Base-by-base conservation (phyloP, 768 basidiomycete genomes). In the Suillus cothurnatus region DNA sequence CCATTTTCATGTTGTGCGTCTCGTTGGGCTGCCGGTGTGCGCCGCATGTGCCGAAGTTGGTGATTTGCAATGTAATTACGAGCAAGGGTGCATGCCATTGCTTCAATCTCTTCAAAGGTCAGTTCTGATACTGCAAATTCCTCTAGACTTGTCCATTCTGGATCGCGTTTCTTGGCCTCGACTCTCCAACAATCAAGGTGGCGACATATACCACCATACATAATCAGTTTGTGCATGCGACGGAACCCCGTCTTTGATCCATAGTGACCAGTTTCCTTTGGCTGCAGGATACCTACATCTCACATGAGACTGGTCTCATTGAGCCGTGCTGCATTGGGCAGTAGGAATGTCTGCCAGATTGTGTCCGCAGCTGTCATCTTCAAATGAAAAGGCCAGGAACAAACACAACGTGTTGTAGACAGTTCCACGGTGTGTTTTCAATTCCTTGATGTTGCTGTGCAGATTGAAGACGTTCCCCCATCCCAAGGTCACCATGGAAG, bases 1-100 rank as follows among this genome's bases (percentile, higher is more conserved):
- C 65, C 60, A 66, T 83, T 82, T 65, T 79, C 74, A 15, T 64
- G 61, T 15, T 76, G 72, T 32, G 73, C 26, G 66, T 82, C 79
- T n/a, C 1, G 59, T 23, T 45, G 61, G 26, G 2, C 41, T 23
- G 3, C 56, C 41, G n/a, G 58, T 43, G 0, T 52, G 38, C 0
- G 69, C 67, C 3, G 74, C 68, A 61, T 43, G 5, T 3, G 19
- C 5, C 19, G 7, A 43, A 43, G 4, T 43, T 43, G 0, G 41
- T 43, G 41, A 43, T 8, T 19, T 6, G 41, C 41, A 21, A 43
- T 7, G 3, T 75, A 71, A 8, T 70, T 28, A 23, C 23, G 41
- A 0, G 70, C 75, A 4, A 79, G 64, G 0, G 66, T 9, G 1
- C 68, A 23, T 7, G 79, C 63, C 32, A 81, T 61, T n/a, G 38